phyloP scores from a whole-genome alignment of 2,329 filamentous ascomycete genomes.

The Elsinoe arachidis region DNA sequence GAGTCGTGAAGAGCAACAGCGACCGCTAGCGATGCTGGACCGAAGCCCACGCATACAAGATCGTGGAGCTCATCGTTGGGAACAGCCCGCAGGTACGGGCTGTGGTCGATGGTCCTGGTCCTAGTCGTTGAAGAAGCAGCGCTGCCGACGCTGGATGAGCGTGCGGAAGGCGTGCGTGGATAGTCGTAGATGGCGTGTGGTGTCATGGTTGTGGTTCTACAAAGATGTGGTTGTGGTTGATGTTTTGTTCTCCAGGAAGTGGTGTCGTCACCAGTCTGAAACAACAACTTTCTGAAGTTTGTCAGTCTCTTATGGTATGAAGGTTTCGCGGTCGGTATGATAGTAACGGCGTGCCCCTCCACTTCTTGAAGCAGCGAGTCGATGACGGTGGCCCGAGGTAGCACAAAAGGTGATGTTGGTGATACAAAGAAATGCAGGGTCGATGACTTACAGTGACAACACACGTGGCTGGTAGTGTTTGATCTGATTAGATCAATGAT shows the following conservation, averaged over 20 bases:
- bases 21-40: slow-evolving; percentile 80
- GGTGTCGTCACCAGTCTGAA: slow-evolving; percentile 4
- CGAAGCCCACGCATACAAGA: slow-evolving; percentile 84
- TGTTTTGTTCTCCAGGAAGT: not conserved
- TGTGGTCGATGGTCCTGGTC: slow-evolving; percentile 7
- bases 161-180: slow-evolving; percentile 5
- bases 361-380: not conserved
- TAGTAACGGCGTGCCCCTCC: not conserved
- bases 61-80: slow-evolving; percentile 63
- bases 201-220: not conserved
- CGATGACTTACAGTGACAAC: not conserved
- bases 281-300: not conserved
- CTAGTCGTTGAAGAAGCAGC: not conserved
- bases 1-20: slow-evolving; percentile 81
- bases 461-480: not conserved
- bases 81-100: slow-evolving; percentile 43
- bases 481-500: slow-evolving; percentile 9
- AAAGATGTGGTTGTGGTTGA: not conserved
- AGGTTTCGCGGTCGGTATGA: not conserved
- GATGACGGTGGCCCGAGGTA: not conserved
- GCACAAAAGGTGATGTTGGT: not conserved
- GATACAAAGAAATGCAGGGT: not conserved
- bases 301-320: not conserved
- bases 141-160: slow-evolving; percentile 6
- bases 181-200: slow-evolving; percentile 10